These are phyloP conservation scores for Lachancea quebecensis DNA, from an alignment of 805 yeast genomes.

Conservation along the genomic window DNA sequence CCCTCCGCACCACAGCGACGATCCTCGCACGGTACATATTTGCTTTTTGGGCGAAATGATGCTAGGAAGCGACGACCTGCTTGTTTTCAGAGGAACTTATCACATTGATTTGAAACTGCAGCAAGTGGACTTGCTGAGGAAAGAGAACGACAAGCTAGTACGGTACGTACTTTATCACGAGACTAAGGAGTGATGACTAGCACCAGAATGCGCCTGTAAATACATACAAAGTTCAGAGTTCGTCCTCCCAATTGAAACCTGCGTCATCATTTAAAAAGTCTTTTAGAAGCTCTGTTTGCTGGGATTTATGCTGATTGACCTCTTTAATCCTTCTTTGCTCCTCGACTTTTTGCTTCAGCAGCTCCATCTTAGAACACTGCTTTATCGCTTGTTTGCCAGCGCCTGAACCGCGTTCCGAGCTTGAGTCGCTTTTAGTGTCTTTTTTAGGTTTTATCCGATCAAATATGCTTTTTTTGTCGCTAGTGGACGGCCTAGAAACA, in stretches of 20 bases:
- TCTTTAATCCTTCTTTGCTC: slow-evolving; percentile 25
- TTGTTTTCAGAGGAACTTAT: slow-evolving; percentile 28
- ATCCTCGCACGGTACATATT: slow-evolving; percentile 21
- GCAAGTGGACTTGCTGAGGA: slow-evolving; percentile 25
- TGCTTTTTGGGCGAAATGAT: slow-evolving; percentile 29
- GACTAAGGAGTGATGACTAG: slow-evolving; percentile 4
- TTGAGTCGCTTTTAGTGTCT: background rate
- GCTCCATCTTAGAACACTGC: slow-evolving; percentile 11
- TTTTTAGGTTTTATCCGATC: slow-evolving; percentile 6
- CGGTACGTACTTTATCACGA: slow-evolving; percentile 26
- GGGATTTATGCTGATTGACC: slow-evolving; percentile 19
- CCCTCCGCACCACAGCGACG: slow-evolving; percentile 20
- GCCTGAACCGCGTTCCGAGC: too few relatives aligned
- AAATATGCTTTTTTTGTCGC: slow-evolving; percentile 5
- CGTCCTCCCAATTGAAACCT: slow-evolving; percentile 26
- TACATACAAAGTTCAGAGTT: slow-evolving; percentile 4
- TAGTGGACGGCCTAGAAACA: slow-evolving; percentile 9
- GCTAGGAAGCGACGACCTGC: slow-evolving; percentile 16
- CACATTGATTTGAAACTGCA: slow-evolving; percentile 28
- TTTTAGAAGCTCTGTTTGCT: slow-evolving; percentile 24
- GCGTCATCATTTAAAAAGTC: slow-evolving; percentile 26
- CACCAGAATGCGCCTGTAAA: background rate
- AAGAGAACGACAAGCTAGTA: slow-evolving; percentile 22
- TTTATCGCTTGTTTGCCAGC: too few relatives aligned
- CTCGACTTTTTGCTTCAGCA: slow-evolving; percentile 26